Conservation (phyloP, 2,329 filamentous ascomycete genomes). For the Fusarium duplospermum region DNA sequence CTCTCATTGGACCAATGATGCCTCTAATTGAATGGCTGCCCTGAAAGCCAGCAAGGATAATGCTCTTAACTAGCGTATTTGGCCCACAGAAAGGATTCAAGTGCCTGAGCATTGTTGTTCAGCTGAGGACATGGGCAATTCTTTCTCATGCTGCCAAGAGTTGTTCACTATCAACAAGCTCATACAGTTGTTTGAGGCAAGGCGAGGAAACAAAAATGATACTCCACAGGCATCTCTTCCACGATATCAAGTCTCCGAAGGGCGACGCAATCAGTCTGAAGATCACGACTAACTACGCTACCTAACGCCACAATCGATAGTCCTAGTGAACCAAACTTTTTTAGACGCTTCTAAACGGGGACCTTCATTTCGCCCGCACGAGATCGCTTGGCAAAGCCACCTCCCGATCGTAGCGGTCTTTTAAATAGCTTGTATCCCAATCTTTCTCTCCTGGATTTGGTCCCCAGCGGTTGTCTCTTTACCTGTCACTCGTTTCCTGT, state of each 20-base stretch:
- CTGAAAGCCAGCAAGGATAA: not conserved
- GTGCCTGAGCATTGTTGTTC: not conserved
- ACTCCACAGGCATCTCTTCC: not conserved
- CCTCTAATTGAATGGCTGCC: not conserved
- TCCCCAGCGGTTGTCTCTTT: not conserved
- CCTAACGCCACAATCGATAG: not conserved
- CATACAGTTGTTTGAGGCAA: not conserved
- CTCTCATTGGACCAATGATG: not conserved
- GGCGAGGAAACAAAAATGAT: not conserved
- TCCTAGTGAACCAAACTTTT: not conserved
- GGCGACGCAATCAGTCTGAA: not conserved
- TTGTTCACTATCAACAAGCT: not conserved
- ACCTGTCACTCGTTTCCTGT: not conserved
- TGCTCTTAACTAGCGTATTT: not conserved
- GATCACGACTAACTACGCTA: not conserved
- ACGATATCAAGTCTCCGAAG: not conserved
- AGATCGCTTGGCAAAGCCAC: not conserved
- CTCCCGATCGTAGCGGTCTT: not conserved
- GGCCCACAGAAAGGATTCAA: not conserved
- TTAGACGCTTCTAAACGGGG: not conserved
- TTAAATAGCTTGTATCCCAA: not conserved
- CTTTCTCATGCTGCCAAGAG: not conserved
- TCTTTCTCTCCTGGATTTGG: not conserved
- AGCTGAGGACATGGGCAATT: not conserved
- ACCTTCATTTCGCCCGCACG: not conserved